Conservation (phyloP, 257 asterid genomes). For the Plantago elongata region DNA sequence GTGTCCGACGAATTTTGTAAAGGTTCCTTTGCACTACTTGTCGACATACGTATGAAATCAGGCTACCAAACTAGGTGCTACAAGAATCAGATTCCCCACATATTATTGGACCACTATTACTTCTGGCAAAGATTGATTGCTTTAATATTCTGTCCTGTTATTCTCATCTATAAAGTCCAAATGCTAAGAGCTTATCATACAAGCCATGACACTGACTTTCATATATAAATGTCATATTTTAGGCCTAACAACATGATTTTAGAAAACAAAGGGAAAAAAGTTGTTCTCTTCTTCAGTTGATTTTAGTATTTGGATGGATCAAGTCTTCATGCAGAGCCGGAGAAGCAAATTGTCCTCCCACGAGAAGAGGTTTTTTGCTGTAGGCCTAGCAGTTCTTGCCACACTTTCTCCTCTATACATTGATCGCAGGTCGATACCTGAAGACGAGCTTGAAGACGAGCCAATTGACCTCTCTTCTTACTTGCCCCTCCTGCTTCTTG, state of each 20-base stretch:
- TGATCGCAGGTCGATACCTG: slow-evolving; percentile 28
- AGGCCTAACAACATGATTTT: not conserved
- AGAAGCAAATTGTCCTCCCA: slow-evolving; percentile 35
- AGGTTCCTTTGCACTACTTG: not conserved
- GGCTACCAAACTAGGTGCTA: slow-evolving; percentile 22
- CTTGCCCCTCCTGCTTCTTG: slow-evolving; percentile 39
- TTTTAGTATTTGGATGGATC: slow-evolving; percentile 29
- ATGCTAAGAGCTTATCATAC: slow-evolving; percentile 13
- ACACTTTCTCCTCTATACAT: slow-evolving; percentile 50
- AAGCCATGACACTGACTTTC: slow-evolving; percentile 11
- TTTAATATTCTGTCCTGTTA: not conserved
- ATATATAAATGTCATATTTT: not conserved
- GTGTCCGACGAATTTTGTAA: not conserved
- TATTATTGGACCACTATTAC: slow-evolving; percentile 27
- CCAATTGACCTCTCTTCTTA: slow-evolving; percentile 24
- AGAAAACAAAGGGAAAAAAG: not conserved
- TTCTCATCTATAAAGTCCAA: slow-evolving; percentile 24
- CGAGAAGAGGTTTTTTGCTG: slow-evolving; percentile 42
- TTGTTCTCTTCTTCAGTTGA: slow-evolving; percentile 1
- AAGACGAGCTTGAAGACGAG: slow-evolving; percentile 41
- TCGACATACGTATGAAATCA: not conserved
- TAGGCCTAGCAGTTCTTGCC: slow-evolving; percentile 42
- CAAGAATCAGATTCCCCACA: slow-evolving; percentile 45
- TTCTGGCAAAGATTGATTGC: slow-evolving; percentile 5
- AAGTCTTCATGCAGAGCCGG: slow-evolving; percentile 19